These are phyloP conservation scores for Primulina huaijiensis DNA, from an alignment of 257 asterid species.

Conservation along the genomic window DNA sequence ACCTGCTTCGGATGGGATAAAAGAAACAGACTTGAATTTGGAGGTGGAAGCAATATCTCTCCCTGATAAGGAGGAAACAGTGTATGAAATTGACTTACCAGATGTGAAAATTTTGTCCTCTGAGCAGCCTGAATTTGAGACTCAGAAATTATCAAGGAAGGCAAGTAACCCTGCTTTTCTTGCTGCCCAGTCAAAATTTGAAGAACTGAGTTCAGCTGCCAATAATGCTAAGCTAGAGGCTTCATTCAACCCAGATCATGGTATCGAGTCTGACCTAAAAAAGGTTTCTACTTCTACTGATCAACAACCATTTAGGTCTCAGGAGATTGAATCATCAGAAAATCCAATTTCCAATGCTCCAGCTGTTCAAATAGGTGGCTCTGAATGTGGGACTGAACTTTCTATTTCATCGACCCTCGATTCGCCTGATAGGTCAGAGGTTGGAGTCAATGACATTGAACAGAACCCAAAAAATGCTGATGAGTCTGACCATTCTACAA, in stretches of 20 bases:
- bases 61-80: slow-evolving; percentile 33
- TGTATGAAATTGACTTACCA: slow-evolving; percentile 29
- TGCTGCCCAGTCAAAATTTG: slow-evolving; percentile 86
- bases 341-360: slow-evolving; percentile 37
- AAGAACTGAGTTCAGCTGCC: slow-evolving; percentile 56
- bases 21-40: slow-evolving; percentile 30
- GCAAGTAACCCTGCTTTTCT: slow-evolving; percentile 79
- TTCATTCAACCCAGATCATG: slow-evolving; percentile 40
- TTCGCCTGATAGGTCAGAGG: slow-evolving; percentile 69
- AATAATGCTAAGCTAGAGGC: slow-evolving; percentile 39
- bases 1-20: slow-evolving; percentile 32
- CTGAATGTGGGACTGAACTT: slow-evolving; percentile 88
- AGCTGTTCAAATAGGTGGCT: slow-evolving; percentile 51
- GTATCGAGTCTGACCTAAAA: slow-evolving; percentile 39
- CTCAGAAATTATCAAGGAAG: slow-evolving; percentile 41
- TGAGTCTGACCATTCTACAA: slow-evolving; percentile 31
- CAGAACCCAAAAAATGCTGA: slow-evolving; percentile 39
- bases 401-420: slow-evolving; percentile 81
- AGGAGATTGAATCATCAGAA: slow-evolving; percentile 41
- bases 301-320: slow-evolving; percentile 34
- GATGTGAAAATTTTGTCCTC: slow-evolving; percentile 20
- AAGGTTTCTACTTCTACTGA: slow-evolving; percentile 37
- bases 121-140: slow-evolving; percentile 53
- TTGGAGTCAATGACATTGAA: slow-evolving; percentile 41
- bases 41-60: slow-evolving; percentile 34